A percentile compares a stretch with the other conserved stretches of the same genome.
phyloP scores from a whole-genome alignment of 2,329 filamentous ascomycete species.

The Colletotrichum cordylinicola region DNA sequence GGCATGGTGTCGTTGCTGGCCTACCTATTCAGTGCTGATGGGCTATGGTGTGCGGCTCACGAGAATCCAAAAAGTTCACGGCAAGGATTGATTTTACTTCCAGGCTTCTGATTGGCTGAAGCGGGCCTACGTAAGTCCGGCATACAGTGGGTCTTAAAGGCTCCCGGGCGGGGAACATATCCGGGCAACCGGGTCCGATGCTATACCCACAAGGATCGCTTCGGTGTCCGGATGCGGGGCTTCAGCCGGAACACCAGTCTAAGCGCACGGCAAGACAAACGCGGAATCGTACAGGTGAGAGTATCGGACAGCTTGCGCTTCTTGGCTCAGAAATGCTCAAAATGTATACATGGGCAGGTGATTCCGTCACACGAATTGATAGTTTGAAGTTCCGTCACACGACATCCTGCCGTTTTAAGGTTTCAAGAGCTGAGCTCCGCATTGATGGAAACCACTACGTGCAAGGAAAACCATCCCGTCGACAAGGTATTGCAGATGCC shows the following conservation, averaged over 20 bases:
- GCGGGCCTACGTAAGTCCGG: constrained; percentile 14
- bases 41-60: neutral
- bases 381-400: neutral
- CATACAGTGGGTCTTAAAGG: neutral
- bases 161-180: neutral
- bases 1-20: constrained; percentile 31
- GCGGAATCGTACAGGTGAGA: neutral
- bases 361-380: neutral
- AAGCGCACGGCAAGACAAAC: neutral
- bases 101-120: constrained; percentile 8
- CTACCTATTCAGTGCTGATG: neutral
- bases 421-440: neutral
- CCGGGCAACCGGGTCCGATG: neutral
- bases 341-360: neutral
- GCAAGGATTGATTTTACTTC: neutral
- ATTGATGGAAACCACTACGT: neutral
- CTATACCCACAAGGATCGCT: neutral
- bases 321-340: neutral
- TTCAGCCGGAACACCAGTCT: neutral
- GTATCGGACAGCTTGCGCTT: neutral
- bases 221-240: neutral
- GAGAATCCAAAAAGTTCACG: constrained; percentile 19
- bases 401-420: neutral
- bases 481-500: neutral
- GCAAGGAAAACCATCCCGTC: neutral